Conservation (phyloP, 208 protist genomes). For the Trypanosoma brucei region DNA sequence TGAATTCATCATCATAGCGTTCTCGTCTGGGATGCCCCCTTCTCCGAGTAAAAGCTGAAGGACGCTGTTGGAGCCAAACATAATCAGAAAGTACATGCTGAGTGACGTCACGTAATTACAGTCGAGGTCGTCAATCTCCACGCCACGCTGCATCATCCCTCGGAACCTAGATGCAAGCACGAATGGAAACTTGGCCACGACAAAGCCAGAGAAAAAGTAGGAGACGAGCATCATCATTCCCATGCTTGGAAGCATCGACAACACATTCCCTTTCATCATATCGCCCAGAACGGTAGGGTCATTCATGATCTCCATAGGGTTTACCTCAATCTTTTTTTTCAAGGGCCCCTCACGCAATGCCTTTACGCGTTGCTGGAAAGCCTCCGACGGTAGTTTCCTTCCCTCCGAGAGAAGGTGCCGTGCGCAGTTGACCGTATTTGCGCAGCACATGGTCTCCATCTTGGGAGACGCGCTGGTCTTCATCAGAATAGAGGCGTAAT, state of each 20-base stretch:
- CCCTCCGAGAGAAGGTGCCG: constrained; percentile 51
- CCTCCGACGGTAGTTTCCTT: constrained; percentile 41
- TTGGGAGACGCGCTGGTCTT: constrained; percentile 36
- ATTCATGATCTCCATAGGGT: constrained; percentile 91
- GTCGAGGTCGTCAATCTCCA: constrained; percentile 92
- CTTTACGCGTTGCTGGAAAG: constrained; percentile 66
- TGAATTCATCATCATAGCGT: constrained; percentile 46
- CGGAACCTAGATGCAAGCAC: constrained; percentile 89
- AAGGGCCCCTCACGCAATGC: constrained; percentile 44
- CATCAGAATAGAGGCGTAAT: constrained; percentile 80
- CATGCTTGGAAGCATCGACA: constrained; percentile 92
- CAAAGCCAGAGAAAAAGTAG: constrained; percentile 96
- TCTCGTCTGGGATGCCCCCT: constrained; percentile 41
- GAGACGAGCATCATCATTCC: constrained; percentile 95
- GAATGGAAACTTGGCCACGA: constrained; percentile 96
- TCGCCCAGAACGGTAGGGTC: constrained; percentile 90
- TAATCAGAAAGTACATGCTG: constrained; percentile 94
- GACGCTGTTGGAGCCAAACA: constrained; percentile 93
- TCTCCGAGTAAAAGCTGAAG: constrained; percentile 90
- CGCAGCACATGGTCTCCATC: constrained; percentile 54
- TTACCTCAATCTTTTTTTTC: constrained; percentile 63
- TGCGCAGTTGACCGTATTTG: constrained; percentile 68
- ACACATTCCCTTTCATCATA: constrained; percentile 95
- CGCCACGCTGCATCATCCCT: constrained; percentile 93
- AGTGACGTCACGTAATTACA: constrained; percentile 95